Evolutionary conservation across 768 basidiomycete species (phyloP).

Genomic region (Tephrocybe sp.): DNA sequence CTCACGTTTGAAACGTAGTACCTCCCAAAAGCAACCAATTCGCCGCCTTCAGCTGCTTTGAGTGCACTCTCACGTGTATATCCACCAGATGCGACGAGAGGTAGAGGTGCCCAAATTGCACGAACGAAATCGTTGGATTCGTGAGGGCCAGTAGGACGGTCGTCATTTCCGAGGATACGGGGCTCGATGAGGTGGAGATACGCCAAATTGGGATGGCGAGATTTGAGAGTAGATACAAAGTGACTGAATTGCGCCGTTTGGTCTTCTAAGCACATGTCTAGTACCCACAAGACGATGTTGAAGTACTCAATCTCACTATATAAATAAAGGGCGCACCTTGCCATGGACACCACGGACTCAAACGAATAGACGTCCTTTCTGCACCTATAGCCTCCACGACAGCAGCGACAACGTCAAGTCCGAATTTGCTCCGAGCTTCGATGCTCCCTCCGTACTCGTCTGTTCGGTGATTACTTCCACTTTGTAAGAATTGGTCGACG

Average conservation of each 20-base stretch:
- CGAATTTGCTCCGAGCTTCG: constrained; percentile 57
- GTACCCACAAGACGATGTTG: too few species aligned
- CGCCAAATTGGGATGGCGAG: constrained; percentile 35
- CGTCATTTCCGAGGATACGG: constrained; percentile 16
- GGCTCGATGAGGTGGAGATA: constrained; percentile 46
- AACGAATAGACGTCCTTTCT: constrained; percentile 49
- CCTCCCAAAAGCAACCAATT: not conserved
- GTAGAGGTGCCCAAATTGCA: constrained; percentile 30
- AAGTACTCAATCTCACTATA: too few species aligned
- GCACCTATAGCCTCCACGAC: constrained; percentile 50
- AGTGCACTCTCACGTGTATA: not conserved
- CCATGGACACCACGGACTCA: constrained; percentile 53
- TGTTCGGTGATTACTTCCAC: constrained; percentile 51
- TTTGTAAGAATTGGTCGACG: constrained; percentile 61
- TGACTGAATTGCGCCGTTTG: constrained; percentile 29
- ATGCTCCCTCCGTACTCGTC: constrained; percentile 70
- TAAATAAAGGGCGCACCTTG: constrained; percentile 27
- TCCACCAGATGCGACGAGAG: constrained; percentile 1
- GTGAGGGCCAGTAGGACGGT: not conserved
- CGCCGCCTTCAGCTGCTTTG: not conserved
- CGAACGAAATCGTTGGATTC: constrained; percentile 35
- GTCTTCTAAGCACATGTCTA: constrained; percentile 44
- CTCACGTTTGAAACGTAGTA: constrained; percentile 3
- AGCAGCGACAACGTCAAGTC: constrained; percentile 51
- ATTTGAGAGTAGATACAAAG: constrained; percentile 34